Evolutionary conservation across 176 grass and related monocot species (phyloP).

Genomic region (Triticum aestivum): DNA sequence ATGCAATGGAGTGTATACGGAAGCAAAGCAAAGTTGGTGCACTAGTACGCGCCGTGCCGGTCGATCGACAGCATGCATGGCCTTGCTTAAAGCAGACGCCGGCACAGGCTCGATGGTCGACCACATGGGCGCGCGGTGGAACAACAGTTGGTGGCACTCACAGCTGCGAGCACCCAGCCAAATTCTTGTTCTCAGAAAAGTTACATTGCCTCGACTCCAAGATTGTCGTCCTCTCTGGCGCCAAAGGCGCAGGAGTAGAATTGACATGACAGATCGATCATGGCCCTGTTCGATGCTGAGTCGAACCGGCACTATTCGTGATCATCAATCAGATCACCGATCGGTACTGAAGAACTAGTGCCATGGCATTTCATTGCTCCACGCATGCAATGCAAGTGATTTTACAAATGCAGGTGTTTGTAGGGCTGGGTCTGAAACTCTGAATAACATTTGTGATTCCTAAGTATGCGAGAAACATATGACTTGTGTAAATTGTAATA

Average conservation of each 20-base stretch:
- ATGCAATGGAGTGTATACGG: not conserved
- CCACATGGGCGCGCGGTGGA: constrained; percentile 19
- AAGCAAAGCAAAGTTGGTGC: not conserved
- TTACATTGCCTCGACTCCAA: constrained; percentile 20
- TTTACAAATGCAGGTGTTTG: no score
- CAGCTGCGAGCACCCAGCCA: constrained; percentile 14
- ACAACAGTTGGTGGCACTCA: constrained; percentile 23
- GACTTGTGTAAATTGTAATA: not conserved
- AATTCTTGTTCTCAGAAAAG: constrained; percentile 29
- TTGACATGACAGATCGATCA: constrained; percentile 16
- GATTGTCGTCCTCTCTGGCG: not conserved
- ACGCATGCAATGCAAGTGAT: no score
- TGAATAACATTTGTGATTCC: no score
- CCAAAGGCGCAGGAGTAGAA: not conserved
- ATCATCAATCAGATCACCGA: not conserved
- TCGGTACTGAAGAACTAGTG: not conserved
- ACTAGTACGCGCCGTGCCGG: constrained; percentile 9
- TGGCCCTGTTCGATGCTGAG: not conserved
- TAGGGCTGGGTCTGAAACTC: no score
- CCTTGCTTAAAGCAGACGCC: constrained; percentile 41
- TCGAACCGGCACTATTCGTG: not conserved
- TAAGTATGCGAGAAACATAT: no score
- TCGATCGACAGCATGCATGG: constrained; percentile 10
- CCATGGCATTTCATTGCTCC: not conserved
- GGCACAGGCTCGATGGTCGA: constrained; percentile 6